These are phyloP conservation scores for Aspergillus jensenii DNA, from an alignment of 2,329 filamentous ascomycete genomes.

Conservation along the genomic window DNA sequence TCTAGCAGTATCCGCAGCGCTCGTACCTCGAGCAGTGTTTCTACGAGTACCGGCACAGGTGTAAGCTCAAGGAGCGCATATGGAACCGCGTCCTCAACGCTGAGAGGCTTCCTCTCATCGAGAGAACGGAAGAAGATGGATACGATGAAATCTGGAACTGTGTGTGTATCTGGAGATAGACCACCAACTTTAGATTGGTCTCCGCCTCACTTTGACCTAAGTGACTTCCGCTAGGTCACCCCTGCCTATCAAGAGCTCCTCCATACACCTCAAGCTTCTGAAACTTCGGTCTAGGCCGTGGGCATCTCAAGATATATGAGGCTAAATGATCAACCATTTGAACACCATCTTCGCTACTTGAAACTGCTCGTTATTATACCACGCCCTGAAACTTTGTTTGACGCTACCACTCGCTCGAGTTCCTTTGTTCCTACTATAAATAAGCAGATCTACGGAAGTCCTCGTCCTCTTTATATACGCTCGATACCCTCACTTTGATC, in stretches of 20 bases:
- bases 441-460: neutral
- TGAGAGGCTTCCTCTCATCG: constrained; percentile 36
- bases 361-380: neutral
- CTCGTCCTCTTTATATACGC: neutral
- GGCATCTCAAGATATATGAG: constrained; percentile 9
- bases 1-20: constrained; percentile 37
- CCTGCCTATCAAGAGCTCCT: neutral
- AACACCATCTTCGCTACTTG: neutral
- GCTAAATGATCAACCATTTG: neutral
- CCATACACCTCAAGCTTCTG: neutral
- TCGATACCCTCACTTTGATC: constrained; percentile 3
- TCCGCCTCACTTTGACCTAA: constrained; percentile 37
- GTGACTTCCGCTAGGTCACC: constrained; percentile 25
- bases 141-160: constrained; percentile 24
- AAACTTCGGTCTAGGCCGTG: neutral
- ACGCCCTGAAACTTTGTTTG: neutral
- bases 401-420: neutral
- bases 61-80: constrained; percentile 36
- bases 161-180: constrained; percentile 32
- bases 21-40: constrained; percentile 37
- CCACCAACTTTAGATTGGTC: constrained; percentile 39
- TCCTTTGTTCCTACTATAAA: neutral
- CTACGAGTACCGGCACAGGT: constrained; percentile 32
- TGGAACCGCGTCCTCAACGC: constrained; percentile 35
- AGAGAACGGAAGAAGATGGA: constrained; percentile 32